Evolutionary conservation across 768 basidiomycete genomes (phyloP), one percentile per base, ranked within the genome.

Genomic region (Gloeopeniophorella convolvens): DNA sequence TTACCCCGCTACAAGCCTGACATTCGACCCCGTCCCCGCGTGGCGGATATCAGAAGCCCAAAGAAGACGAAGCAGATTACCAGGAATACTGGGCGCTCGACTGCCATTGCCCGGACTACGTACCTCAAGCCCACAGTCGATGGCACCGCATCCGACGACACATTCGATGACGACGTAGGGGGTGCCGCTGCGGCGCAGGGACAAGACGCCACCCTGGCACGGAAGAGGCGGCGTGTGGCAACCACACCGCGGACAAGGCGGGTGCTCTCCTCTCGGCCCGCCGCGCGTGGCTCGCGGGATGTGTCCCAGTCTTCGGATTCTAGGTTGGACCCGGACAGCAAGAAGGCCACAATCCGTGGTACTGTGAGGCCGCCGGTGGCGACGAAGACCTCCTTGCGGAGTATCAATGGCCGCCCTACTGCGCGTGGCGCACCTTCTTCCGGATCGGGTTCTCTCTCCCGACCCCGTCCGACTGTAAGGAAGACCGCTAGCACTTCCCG

Each of bases 1-100:
- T 34, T 60, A 24, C 63, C 61, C 11, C 31, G 51, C 15, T 42
- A 46, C 39, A 50, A 39, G 20, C n/a, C 32, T 21, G 48, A 55
- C 9, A 23, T 45, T 12, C 46, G 48, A 10, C 48, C 54, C 20
- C 57, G 48, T 24, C 26, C 45, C 7, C 54, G 42, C 13, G 18
- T 26, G 10, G 41, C 27, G 27, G 45, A 54, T 4, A 31, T 41
- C 34, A 39, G 35, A 34, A 49, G 42, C 31, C 45, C 49, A 13
- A 48, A 44, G 44, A 51, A 47, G 49, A n/a, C 32, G 26, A 23
- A 18, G 13, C 28, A 26, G 5, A n/a, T n/a, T n/a, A 28, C 7
- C n/a, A 48, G 46, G 30, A 52, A 24, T 7, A 39, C 53, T 23
- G 47, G 37, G 13, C 55, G 32, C 30, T 28, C 27, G 28, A 37